Conservation (phyloP, 805 yeast genomes). For the Tetrapisispora arboricola region DNA sequence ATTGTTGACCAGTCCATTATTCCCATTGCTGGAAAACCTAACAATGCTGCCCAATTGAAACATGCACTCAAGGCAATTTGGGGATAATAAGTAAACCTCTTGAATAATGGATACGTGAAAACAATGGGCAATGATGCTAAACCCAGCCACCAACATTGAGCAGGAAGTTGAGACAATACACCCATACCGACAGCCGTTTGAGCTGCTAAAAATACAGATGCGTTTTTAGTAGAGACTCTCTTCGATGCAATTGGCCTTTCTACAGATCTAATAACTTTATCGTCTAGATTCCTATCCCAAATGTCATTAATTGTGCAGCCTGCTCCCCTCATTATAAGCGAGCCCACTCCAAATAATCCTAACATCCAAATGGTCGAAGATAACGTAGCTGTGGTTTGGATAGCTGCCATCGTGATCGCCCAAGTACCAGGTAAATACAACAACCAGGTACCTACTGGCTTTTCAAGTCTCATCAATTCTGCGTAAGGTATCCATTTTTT, state of each 20-base stretch:
- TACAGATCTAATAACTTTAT: constrained; percentile 76
- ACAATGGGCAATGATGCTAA: constrained; percentile 72
- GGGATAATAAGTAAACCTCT: constrained; percentile 92
- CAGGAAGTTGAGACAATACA: constrained; percentile 62
- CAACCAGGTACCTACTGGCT: constrained; percentile 91
- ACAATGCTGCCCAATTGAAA: constrained; percentile 87
- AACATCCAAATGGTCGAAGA: constrained; percentile 50
- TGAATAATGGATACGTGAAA: constrained; percentile 83
- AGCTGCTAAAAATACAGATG: constrained; percentile 56
- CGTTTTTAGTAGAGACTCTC: constrained; percentile 60
- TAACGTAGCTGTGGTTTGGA: constrained; percentile 47
- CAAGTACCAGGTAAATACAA: constrained; percentile 79
- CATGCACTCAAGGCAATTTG: constrained; percentile 73
- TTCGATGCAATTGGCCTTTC: constrained; percentile 93
- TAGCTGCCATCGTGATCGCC: constrained; percentile 89
- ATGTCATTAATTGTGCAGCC: constrained; percentile 95
- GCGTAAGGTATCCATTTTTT: constrained; percentile 76
- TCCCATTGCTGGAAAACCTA: constrained; percentile 96
- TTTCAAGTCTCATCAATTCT: constrained; percentile 81
- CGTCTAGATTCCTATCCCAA: constrained; percentile 72
- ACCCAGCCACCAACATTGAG: constrained; percentile 73
- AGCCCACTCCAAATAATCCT: constrained; percentile 69
- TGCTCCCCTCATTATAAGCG: constrained; percentile 91
- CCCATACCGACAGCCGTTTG: constrained; percentile 69
- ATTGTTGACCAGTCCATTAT: constrained; percentile 68